phyloP scores from a whole-genome alignment of 140 eudicot species.

The Ambrosia hybrid region DNA sequence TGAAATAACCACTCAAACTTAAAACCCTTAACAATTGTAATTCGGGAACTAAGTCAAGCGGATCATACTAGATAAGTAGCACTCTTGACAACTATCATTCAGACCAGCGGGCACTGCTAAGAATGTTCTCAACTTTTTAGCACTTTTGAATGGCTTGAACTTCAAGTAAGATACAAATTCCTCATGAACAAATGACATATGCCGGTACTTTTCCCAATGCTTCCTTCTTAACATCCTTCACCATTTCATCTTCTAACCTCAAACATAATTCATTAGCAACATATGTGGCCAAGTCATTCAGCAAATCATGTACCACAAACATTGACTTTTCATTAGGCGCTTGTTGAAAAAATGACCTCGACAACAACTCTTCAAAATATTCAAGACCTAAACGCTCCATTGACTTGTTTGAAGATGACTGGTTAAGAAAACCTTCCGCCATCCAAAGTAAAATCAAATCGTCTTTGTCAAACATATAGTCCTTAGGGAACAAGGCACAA shows the following conservation, averaged over 20 bases:
- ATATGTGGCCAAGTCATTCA: constrained; percentile 14
- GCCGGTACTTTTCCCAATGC: constrained; percentile 17
- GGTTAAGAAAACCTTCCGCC: constrained; percentile 17
- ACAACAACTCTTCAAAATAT: constrained; percentile 7
- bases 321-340: background rate
- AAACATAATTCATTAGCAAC: constrained; percentile 4
- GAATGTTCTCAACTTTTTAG: constrained; percentile 38
- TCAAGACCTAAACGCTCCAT: constrained; percentile 8
- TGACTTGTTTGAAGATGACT: background rate
- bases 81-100: no score
- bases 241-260: background rate
- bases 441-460: constrained; percentile 6
- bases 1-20: constrained; percentile 10
- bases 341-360: constrained; percentile 15
- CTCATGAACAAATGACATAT: constrained; percentile 37
- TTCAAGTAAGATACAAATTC: constrained; percentile 15
- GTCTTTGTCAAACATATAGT: background rate
- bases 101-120: constrained; percentile 17
- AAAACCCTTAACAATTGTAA: constrained; percentile 21
- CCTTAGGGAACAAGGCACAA: constrained; percentile 17
- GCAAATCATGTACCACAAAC: constrained; percentile 22
- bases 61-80: no score
- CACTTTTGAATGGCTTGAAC: constrained; percentile 19
- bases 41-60: background rate
- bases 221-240: background rate